Conservation (phyloP, 2,329 filamentous ascomycete genomes). For the Exophiala aquamarina region DNA sequence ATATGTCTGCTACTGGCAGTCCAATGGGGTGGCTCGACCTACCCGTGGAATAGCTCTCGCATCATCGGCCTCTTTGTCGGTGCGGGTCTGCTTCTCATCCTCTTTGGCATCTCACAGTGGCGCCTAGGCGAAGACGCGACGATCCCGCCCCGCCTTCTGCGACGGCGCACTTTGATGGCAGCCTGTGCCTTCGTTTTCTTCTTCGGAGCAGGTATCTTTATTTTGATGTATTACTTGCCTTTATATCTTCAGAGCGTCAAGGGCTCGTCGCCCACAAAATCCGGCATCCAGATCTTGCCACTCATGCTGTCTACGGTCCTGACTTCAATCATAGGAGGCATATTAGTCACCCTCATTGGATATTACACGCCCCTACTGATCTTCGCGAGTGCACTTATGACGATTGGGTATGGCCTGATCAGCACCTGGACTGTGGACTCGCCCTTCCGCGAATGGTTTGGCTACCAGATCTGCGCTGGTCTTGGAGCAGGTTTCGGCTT, state of each 20-base stretch:
- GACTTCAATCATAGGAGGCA: conserved; percentile 29
- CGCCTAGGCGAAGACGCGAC: conserved; percentile 23
- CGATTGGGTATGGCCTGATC: conserved; percentile 22
- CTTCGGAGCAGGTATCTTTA: conserved; percentile 24
- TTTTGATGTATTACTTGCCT: conserved; percentile 32
- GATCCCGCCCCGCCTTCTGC: conserved; percentile 29
- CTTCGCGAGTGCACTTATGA: conserved; percentile 26
- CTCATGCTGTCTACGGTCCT: conserved; percentile 37
- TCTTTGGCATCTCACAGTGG: conserved; percentile 27
- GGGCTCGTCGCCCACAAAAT: conserved; percentile 27
- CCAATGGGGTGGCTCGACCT: conserved; percentile 48
- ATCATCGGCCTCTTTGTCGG: conserved; percentile 37
- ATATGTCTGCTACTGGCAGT: conserved; percentile 46
- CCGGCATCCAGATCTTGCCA: conserved; percentile 37
- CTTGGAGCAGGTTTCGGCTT: conserved; percentile 30
- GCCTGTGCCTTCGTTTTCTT: conserved; percentile 26
- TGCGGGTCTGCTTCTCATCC: conserved; percentile 25
- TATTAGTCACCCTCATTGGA: conserved; percentile 27
- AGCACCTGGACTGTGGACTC: conserved; percentile 30
- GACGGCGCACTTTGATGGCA: conserved; percentile 28
- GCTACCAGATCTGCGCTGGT: conserved; percentile 32
- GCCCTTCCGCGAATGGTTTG: conserved; percentile 29
- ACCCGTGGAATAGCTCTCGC: conserved; percentile 53
- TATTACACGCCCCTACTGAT: conserved; percentile 32
- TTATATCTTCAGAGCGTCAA: conserved; percentile 35